These are phyloP conservation scores for Eucalyptus coolabah DNA, from an alignment of 345 rosid genomes.

Conservation along the genomic window DNA sequence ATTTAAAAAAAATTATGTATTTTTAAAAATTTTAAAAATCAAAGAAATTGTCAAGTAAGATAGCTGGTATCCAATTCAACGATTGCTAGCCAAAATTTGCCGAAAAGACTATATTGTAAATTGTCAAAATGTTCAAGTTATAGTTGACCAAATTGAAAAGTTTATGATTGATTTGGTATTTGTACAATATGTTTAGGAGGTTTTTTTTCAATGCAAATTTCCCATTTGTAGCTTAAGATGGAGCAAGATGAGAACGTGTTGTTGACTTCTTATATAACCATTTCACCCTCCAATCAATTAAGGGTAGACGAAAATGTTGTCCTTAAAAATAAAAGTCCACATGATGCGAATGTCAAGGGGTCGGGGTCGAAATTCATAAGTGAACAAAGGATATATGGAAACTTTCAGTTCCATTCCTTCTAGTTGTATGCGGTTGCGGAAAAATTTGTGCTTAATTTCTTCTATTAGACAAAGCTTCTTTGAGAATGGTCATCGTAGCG, in stretches of 20 bases:
- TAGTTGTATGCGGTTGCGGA: not conserved
- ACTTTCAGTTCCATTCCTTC: not conserved
- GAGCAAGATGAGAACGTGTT: not conserved
- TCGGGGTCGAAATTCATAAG: not conserved
- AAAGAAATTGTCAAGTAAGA: too few relatives aligned
- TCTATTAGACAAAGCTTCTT: not conserved
- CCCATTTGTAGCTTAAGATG: not conserved
- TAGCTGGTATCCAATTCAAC: too few relatives aligned
- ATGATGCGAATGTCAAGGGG: not conserved
- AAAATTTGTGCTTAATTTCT: not conserved
- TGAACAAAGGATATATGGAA: not conserved
- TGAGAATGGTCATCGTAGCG: not conserved
- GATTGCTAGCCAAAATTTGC: too few relatives aligned
- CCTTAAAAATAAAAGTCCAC: not conserved
- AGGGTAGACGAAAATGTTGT: not conserved
- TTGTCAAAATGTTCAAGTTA: too few relatives aligned
- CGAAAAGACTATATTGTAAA: too few relatives aligned
- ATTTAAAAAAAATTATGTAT: too few relatives aligned
- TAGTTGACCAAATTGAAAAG: too few relatives aligned
- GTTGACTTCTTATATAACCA: not conserved
- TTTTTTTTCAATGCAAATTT: too few relatives aligned
- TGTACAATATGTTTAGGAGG: too few relatives aligned
- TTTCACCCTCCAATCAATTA: not conserved
- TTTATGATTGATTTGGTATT: too few relatives aligned
- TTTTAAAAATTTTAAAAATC: too few relatives aligned